These are phyloP conservation scores for Microsporum ferrugineum DNA, from an alignment of 2,329 filamentous ascomycete genomes.

Conservation along the genomic window DNA sequence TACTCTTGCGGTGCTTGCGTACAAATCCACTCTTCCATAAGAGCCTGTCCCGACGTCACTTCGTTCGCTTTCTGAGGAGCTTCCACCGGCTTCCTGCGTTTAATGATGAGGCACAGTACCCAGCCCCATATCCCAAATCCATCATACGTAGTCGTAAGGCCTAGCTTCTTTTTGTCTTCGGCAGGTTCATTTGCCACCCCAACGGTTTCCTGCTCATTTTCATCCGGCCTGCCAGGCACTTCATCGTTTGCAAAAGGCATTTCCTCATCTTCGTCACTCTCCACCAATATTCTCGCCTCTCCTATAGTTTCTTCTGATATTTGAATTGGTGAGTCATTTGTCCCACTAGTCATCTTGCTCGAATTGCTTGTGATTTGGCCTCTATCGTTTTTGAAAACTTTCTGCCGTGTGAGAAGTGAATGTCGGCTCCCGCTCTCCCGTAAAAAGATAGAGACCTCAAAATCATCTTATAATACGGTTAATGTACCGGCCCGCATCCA, in stretches of 20 bases:
- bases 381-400: conserved; percentile 54
- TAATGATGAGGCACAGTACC: conserved; percentile 81
- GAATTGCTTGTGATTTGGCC: conserved; percentile 51
- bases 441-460: conserved; percentile 88
- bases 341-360: conserved; percentile 47
- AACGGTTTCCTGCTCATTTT: conserved; percentile 33
- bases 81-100: conserved; percentile 44
- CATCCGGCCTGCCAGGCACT: conserved; percentile 14
- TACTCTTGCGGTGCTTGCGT: conserved; percentile 48
- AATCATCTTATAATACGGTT: conserved; percentile 56
- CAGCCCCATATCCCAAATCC: conserved; percentile 93
- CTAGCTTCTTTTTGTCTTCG: conserved; percentile 78
- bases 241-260: conserved; percentile 32
- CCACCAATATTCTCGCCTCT: conserved; percentile 42
- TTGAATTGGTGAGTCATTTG: conserved; percentile 44
- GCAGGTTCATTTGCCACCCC: not conserved
- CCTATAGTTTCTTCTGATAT: conserved; percentile 32
- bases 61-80: conserved; percentile 24
- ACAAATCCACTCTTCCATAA: conserved; percentile 80
- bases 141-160: conserved; percentile 77
- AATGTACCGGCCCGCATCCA: conserved; percentile 1
- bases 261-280: conserved; percentile 46
- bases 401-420: conserved; percentile 74
- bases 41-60: conserved; percentile 39
- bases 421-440: conserved; percentile 77